Percentiles rank a stretch among this genome's conserved stretches.
Conservation (phyloP, 2,329 filamentous ascomycete genomes). For the Uncinocarpus reesii region DNA sequence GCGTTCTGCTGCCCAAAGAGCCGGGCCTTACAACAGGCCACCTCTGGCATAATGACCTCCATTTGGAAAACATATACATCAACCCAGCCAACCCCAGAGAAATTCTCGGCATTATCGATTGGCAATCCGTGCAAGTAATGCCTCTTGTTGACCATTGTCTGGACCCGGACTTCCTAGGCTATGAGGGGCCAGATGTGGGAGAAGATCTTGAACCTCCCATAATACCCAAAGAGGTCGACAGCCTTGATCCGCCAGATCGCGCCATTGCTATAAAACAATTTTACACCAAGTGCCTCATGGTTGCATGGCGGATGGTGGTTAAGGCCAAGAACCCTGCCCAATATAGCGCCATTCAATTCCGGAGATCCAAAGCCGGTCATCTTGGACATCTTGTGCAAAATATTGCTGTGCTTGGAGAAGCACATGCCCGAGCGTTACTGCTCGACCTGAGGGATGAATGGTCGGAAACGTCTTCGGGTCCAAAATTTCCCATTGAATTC, state of each 20-base stretch:
- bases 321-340: slow-evolving; percentile 11
- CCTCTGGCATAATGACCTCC: slow-evolving; percentile 36
- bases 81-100: slow-evolving; percentile 13
- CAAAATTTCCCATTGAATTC: slow-evolving; percentile 7
- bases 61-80: slow-evolving; percentile 34
- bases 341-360: slow-evolving; percentile 11
- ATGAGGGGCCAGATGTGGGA: slow-evolving; percentile 16
- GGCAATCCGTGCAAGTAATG: slow-evolving; percentile 19
- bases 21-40: slow-evolving; percentile 18
- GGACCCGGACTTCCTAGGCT: slow-evolving; percentile 20
- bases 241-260: no score
- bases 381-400: slow-evolving; percentile 3
- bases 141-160: slow-evolving; percentile 20
- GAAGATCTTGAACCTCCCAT: not conserved
- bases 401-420: slow-evolving; percentile 7
- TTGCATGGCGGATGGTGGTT: slow-evolving; percentile 15
- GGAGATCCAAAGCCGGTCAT: not conserved
- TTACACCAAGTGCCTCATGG: slow-evolving; percentile 10
- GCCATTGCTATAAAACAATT: not conserved
- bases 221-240: not conserved
- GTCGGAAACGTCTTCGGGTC: not conserved
- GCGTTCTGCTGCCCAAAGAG: slow-evolving; percentile 11
- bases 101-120: slow-evolving; percentile 23
- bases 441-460: slow-evolving; percentile 1
- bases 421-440: not conserved